Evolutionary conservation across 768 basidiomycete genomes (phyloP).

Genomic region (Gymnopilus dilepis): DNA sequence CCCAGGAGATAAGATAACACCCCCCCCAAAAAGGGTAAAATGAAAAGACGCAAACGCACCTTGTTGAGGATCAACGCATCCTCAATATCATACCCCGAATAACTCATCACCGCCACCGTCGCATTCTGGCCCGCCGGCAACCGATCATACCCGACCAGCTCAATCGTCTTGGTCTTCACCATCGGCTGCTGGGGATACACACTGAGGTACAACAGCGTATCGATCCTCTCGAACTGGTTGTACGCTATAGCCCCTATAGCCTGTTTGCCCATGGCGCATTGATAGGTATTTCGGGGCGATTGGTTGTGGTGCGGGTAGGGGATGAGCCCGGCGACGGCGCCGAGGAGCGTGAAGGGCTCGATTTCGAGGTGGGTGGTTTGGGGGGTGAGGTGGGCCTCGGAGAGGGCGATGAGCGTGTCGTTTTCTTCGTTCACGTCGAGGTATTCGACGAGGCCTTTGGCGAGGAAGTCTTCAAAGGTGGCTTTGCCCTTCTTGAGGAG

Average conservation of each 20-base stretch:
- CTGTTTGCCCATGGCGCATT: constrained; percentile 99
- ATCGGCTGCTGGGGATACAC: constrained; percentile 99
- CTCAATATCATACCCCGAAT: constrained; percentile 99
- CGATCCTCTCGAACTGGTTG: constrained; percentile 97
- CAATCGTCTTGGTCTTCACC: constrained; percentile 99
- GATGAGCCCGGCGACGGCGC: constrained; percentile 97
- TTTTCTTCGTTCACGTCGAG: constrained; percentile 99
- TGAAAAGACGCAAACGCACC: constrained; percentile 41
- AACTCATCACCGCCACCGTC: constrained; percentile 98
- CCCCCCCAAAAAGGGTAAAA: background rate
- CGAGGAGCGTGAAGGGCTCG: constrained; percentile 96
- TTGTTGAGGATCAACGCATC: constrained; percentile 97
- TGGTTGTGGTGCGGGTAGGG: constrained; percentile 99
- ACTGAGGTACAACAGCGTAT: constrained; percentile 95
- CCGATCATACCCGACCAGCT: constrained; percentile 94
- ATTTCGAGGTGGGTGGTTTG: constrained; percentile 96
- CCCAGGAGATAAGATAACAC: background rate
- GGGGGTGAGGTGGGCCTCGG: constrained; percentile 84
- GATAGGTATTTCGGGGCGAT: constrained; percentile 98
- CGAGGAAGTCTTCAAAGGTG: constrained; percentile 93
- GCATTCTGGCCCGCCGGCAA: constrained; percentile 99
- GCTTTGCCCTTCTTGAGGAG: constrained; percentile 79
- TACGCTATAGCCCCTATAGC: constrained; percentile 98
- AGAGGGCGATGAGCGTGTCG: constrained; percentile 94
- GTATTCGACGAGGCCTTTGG: constrained; percentile 93